Evolutionary conservation across 2,329 filamentous ascomycete genomes (phyloP), one percentile per base, ranked within the genome.

Genomic region (Iodosphaeria phyllophila): DNA sequence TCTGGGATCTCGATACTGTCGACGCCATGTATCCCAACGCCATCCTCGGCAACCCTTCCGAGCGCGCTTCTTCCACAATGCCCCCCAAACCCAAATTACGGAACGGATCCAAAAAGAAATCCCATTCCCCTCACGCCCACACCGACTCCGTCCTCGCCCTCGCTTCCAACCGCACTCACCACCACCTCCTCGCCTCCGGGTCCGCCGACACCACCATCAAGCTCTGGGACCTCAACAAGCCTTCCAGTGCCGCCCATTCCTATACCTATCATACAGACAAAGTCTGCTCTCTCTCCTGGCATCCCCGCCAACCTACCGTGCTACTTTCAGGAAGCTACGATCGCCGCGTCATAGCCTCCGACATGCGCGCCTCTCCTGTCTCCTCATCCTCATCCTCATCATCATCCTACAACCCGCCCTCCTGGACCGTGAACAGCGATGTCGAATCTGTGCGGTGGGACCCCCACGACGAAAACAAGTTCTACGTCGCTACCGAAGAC

Each of bases 1-100:
- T 98, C 27, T 98, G 89, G 89, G 84, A 98, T 45, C 60, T 98
- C 26, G 89, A 98, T 47, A 76, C 83, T 6, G 72, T 98, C 26
- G 89, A 98, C 54, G 79, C 77, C 68, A 92, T 98, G 78, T 98
- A 93, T 44, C 89, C 89, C 13, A 92, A 92, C 45, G 84, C 86
- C 7, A 91, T 98, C 34, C 69, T 98, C 5, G 59, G 58, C 18
- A 60, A 58, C 22, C 42, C 51, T 2, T 54, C 56, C 10, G n/a
- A n/a, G n/a, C n/a, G n/a, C n/a, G n/a, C n/a, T n/a, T n/a, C n/a
- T n/a, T n/a, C n/a, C n/a, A n/a, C n/a, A n/a, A n/a, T n/a, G n/a
- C 60, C 61, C 14, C 57, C 58, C 30, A 51, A 60, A 34, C 73
- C 72, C 43, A 84, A 83, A 47, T n/a, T n/a, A n/a, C n/a, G n/a